Base-by-base conservation (phyloP, 176 grass and related monocot species). In the Musa itinerans region DNA sequence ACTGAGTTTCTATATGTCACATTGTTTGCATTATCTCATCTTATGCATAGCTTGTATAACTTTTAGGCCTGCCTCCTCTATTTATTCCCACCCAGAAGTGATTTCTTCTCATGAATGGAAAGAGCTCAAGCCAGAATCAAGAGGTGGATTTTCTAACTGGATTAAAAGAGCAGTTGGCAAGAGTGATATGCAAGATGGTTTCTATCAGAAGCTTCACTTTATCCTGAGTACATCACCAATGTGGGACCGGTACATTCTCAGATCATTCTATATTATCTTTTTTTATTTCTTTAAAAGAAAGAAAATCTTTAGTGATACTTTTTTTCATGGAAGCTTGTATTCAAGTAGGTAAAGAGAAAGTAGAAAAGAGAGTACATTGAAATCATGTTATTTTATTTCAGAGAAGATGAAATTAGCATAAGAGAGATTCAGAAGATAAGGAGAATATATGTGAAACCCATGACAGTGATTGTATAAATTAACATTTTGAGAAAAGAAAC, bases 191-290 rank as follows among this genome's bases (percentile, higher is more conserved):
- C 89, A 88, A 74, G 86, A 90, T 83, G 76, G 61, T 1, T 72
- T 83, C 21, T 73, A 82, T 84, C 86, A 89, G 80, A 98, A 91
- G 75, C 81, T 98, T 50, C 43, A 85, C 75, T 89, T 76, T 76
- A 91, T 93, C 79, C 84, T 98, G 13, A 89, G 86, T 54, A 87
- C 94, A 63, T 91, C 94, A 12, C 94, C 94, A 70, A 93, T 98
- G 90, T 93, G 94, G 94, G 94, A 98, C 83, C 83, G 94, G 94
- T 98, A 85, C 34, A 54, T 80, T 26, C 68, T 63, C 53, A 58
- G 1, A n/a, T 17, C 54, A 53, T 80, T 20, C 54, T 27, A 14
- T 26, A 48, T 25, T 27, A 21, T 61, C 13, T 73, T 8, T 73
- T n/a, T 72, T 16, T 56, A 1, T 70, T 51, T 79, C 3, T 22